Evolutionary conservation across 2,329 filamentous ascomycete species (phyloP).

Genomic region (Apiospora phragmitis): DNA sequence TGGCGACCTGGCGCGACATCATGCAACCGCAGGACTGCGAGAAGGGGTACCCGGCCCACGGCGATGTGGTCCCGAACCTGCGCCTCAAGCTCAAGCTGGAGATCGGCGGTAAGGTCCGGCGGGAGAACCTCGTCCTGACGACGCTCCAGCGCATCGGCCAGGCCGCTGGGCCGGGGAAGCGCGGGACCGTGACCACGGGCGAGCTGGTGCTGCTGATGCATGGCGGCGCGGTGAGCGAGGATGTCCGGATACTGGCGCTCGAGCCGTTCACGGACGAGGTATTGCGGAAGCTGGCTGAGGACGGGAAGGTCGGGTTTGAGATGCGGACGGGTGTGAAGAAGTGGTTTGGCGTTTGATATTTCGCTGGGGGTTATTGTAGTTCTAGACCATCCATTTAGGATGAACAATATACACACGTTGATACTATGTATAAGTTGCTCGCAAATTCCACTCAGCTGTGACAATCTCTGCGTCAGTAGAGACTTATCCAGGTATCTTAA

Average conservation of each 20-base stretch:
- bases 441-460: no score
- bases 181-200: conserved; percentile 27
- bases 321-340: conserved; percentile 34
- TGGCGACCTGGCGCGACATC: conserved; percentile 67
- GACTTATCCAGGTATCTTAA: no score
- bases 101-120: conserved; percentile 71
- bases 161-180: conserved; percentile 16
- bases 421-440: no score
- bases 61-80: conserved; percentile 72
- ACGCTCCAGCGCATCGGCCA: conserved; percentile 38
- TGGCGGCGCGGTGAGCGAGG: conserved; percentile 37
- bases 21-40: conserved; percentile 66
- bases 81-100: conserved; percentile 75
- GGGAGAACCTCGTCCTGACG: conserved; percentile 52
- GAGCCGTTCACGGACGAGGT: conserved; percentile 46
- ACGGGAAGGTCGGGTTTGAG: conserved; percentile 42
- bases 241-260: conserved; percentile 35
- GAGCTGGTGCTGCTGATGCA: conserved; percentile 43
- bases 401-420: no score
- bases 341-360: conserved; percentile 34
- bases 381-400: no score
- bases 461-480: no score
- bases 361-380: no score
- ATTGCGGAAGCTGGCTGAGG: conserved; percentile 42
- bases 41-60: conserved; percentile 82